Evolutionary conservation across 169 alveolate species (phyloP).

Genomic region (Eimeria brunetti): DNA sequence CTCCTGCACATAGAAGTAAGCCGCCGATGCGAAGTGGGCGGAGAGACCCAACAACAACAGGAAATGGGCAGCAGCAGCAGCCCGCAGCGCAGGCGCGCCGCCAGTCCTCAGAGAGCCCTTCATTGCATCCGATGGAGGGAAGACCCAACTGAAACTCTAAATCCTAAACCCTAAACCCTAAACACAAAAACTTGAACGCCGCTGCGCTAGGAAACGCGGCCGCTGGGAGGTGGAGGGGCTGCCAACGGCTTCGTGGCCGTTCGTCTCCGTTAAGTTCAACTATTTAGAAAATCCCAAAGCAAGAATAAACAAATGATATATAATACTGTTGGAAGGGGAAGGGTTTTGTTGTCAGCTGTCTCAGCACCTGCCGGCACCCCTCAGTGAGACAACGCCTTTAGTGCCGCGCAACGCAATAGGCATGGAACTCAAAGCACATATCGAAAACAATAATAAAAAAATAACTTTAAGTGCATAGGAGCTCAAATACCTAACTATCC

Average conservation of each 20-base stretch:
- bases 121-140: slow-evolving; percentile 2
- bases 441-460: not conserved
- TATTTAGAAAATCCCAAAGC: not conserved
- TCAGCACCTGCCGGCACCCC: slow-evolving; percentile 36
- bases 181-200: not conserved
- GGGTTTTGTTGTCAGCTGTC: slow-evolving; percentile 19
- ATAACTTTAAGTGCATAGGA: not conserved
- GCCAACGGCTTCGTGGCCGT: not conserved
- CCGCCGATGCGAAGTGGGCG: slow-evolving; percentile 41
- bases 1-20: slow-evolving; percentile 85
- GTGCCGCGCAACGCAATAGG: slow-evolving; percentile 22
- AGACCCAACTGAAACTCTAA: not conserved
- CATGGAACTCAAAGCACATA: slow-evolving; percentile 9
- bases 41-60: not conserved
- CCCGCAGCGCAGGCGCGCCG: slow-evolving; percentile 31
- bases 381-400: slow-evolving; percentile 7
- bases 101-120: not conserved
- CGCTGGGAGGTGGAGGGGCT: not conserved
- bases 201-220: not conserved
- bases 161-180: too few relatives aligned
- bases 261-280: not conserved
- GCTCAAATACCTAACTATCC: slow-evolving; percentile 19
- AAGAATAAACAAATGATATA: not conserved
- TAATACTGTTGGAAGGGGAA: not conserved
- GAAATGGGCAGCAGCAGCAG: slow-evolving; percentile 6